Evolutionary conservation across 305 asterid genomes (phyloP).

Genomic region (Fraxinus ornus): DNA sequence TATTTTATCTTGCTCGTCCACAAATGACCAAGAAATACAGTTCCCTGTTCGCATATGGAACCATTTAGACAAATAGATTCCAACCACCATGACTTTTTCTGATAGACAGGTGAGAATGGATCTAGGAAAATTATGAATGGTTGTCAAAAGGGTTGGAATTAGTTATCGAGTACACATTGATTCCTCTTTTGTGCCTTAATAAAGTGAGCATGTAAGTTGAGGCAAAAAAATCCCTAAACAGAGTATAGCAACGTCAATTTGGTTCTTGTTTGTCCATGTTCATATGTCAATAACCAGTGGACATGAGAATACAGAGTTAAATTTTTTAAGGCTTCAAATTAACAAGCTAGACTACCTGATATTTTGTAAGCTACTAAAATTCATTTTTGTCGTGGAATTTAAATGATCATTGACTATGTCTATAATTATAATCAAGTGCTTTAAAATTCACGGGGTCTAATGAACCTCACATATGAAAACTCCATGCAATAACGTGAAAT

Average conservation of each 20-base stretch:
- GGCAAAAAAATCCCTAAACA: constrained; percentile 7
- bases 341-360: constrained; percentile 1
- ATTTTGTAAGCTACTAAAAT: background rate
- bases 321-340: background rate
- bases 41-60: background rate
- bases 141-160: background rate
- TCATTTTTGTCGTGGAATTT: background rate
- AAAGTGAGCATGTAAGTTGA: background rate
- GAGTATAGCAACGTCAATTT: background rate
- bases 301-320: background rate
- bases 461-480: constrained; percentile 8
- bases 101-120: background rate
- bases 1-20: background rate
- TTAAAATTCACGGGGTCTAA: background rate
- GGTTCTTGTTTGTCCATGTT: background rate
- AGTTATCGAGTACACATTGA: background rate
- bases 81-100: background rate
- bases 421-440: background rate
- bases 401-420: background rate
- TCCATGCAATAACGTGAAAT: background rate
- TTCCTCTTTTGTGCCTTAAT: background rate
- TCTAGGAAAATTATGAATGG: background rate
- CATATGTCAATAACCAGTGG: background rate
- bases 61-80: background rate
- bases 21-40: background rate